Conservation (phyloP, 225 moss, liverwort and hornwort species). For the Climacium dendroides region DNA sequence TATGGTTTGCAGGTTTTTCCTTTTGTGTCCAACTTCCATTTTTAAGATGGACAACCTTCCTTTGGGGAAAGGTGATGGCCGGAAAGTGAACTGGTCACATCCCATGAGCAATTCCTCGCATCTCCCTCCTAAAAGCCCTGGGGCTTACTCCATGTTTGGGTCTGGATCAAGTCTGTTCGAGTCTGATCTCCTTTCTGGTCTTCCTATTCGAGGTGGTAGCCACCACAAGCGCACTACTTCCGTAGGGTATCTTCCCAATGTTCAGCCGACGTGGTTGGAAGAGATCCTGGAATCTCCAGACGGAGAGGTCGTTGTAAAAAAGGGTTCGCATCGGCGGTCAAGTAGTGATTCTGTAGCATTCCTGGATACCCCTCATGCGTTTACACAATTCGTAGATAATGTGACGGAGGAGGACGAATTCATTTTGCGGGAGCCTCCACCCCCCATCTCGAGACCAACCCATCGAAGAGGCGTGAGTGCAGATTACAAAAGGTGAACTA, state of each 20-base stretch:
- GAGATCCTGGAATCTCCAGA: conserved; percentile 74
- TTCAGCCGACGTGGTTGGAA: conserved; percentile 83
- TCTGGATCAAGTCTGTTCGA: conserved; percentile 72
- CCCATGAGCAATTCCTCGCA: conserved; percentile 87
- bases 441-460: conserved; percentile 22
- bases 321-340: conserved; percentile 76
- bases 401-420: conserved; percentile 81
- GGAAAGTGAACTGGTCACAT: conserved; percentile 90
- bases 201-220: conserved; percentile 51
- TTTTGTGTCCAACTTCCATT: not conserved
- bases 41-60: conserved; percentile 26
- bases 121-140: conserved; percentile 89
- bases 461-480: conserved; percentile 49
- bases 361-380: conserved; percentile 60
- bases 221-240: conserved; percentile 93
- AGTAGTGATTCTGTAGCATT: conserved; percentile 91
- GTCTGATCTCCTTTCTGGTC: conserved; percentile 54
- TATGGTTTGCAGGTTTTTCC: not conserved
- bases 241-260: conserved; percentile 74
- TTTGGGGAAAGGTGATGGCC: conserved; percentile 37
- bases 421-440: conserved; percentile 24
- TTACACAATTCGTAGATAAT: conserved; percentile 51
- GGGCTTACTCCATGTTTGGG: conserved; percentile 53
- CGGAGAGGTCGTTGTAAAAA: conserved; percentile 61
- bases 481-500: conserved; percentile 26